A percentile compares a stretch with the other conserved stretches of the same genome.
phyloP scores from a whole-genome alignment of 108 stramenopile species.

The Nannochloropsis gaditana region DNA sequence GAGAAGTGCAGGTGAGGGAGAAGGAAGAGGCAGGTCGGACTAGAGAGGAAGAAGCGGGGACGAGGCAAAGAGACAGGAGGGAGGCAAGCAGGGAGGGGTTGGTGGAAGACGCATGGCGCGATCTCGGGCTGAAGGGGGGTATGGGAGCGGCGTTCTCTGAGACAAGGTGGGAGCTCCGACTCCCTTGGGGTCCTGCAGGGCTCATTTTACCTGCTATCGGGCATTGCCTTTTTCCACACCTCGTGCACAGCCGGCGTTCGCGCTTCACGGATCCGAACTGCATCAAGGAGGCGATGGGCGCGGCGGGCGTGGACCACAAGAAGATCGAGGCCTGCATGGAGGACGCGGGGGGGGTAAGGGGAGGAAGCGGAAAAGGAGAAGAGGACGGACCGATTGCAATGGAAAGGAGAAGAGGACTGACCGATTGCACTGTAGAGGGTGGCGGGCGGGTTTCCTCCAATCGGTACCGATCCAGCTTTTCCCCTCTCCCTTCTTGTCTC shows the following conservation, averaged over 20 bases:
- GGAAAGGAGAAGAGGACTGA: background rate
- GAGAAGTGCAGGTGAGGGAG: constrained; percentile 55
- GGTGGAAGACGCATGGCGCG: background rate
- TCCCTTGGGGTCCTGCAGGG: too few relatives aligned
- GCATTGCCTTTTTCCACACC: background rate
- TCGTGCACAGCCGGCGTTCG: background rate
- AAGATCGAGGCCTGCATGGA: constrained; percentile 74
- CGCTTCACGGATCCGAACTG: constrained; percentile 63
- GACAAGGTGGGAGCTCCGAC: too few relatives aligned
- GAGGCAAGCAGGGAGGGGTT: background rate
- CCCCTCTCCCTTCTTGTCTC: background rate
- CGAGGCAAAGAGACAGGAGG: background rate
- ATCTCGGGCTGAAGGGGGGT: background rate
- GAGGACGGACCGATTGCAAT: background rate
- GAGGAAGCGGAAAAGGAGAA: background rate
- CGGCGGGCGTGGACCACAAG: constrained; percentile 58
- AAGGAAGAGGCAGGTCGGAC: constrained; percentile 14
- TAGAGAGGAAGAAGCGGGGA: background rate
- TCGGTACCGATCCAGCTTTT: background rate
- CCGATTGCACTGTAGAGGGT: background rate
- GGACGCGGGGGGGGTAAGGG: constrained; percentile 63
- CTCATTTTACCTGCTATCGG: too few relatives aligned
- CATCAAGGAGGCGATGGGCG: constrained; percentile 63
- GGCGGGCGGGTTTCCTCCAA: too few relatives aligned
- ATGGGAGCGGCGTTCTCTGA: too few relatives aligned